Base-by-base conservation (phyloP, 495 filamentous ascomycete species). In the Gamarada debralockiae region DNA sequence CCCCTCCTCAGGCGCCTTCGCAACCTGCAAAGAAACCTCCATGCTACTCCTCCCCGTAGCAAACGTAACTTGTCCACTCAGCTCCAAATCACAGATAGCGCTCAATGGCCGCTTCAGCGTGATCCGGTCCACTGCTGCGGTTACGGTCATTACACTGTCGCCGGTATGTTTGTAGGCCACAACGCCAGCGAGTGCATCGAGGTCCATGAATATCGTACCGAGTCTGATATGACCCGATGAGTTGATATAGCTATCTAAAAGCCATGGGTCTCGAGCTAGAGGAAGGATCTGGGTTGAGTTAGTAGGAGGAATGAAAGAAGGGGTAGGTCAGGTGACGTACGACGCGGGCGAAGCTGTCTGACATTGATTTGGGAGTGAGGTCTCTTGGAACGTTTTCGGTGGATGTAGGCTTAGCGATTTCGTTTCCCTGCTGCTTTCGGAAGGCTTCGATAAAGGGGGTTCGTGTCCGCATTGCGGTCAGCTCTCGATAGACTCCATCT, bases 121-220 rank as follows among this genome's bases (percentile, higher is more conserved):
- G 62, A 92, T 92, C 15, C 89, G 69, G 63, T 95, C 88, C 20
- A 87, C 83, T 2, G 87, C 86, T 3, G 89, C 89, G 2, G 89
- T 95, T 24, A 95, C 89, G 4, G 82, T 90, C 2, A 84, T 87
- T 2, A 89, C 86, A 2, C 69, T 70, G 22, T 86, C 84, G 3
- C 89, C 89, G 0, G 89, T 91, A 61, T 92, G 89, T 43, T 88
- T 87, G 62, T 91, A 90, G 20, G 86, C 86, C 49, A 95, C 78
- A 14, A 92, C 75, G 15, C 89, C 89, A 1, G 89, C 85, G 8
- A 92, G 63, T 1, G 89, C 89, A 69, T 92, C 89, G 7, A 95
- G 75, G 52, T 92, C 88, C 82, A 91, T 90, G 53, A 92, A 76
- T 14, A 91, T 65, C 0, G 85, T 82, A 0, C 88, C 88, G 5